These are phyloP conservation scores for Aegilops bicornis DNA, from an alignment of 176 grass and related monocot genomes.

Conservation along the genomic window DNA sequence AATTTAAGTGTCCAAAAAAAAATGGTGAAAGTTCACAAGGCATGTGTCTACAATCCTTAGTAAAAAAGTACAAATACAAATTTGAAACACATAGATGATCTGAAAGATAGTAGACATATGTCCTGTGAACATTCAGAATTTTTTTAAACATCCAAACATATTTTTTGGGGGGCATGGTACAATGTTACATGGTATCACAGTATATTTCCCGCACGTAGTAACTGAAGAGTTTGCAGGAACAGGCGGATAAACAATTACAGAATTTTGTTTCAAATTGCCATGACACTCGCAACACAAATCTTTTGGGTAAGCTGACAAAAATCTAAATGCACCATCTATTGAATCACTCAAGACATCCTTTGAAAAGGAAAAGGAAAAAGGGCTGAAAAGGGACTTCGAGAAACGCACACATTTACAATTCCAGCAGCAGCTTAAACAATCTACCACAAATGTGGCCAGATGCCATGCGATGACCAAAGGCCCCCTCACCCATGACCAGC, in stretches of 20 bases:
- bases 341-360: neutral
- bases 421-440: neutral
- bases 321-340: neutral
- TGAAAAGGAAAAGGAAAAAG: neutral
- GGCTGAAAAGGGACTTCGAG: neutral
- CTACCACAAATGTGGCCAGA: neutral
- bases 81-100: too few species aligned
- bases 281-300: neutral
- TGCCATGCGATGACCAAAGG: neutral
- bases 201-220: neutral
- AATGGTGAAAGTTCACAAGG: too few species aligned
- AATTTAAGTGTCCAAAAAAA: too few species aligned
- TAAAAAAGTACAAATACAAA: too few species aligned
- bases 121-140: too few species aligned
- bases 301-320: neutral
- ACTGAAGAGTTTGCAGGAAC: neutral
- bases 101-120: too few species aligned
- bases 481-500: neutral
- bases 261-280: neutral
- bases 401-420: conserved; percentile 35
- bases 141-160: too few species aligned
- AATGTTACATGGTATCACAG: neutral
- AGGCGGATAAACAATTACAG: neutral
- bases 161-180: too few species aligned
- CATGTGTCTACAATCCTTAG: too few species aligned